These are phyloP conservation scores for Ophiostoma sp. DNA, from an alignment of 2,329 filamentous ascomycete species.

Conservation along the genomic window DNA sequence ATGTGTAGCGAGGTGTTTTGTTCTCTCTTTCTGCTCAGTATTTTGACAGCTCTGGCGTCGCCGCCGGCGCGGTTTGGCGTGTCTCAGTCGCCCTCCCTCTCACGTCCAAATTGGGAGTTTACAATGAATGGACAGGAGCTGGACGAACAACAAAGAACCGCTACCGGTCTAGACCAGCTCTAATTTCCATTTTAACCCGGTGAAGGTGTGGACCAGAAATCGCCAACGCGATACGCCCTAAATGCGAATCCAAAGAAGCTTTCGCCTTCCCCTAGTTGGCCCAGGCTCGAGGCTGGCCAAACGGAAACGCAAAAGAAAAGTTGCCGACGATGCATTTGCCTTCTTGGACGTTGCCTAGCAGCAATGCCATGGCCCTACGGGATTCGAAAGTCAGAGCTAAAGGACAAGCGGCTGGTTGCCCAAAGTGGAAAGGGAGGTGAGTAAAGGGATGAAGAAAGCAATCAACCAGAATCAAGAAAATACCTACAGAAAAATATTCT, in stretches of 20 bases:
- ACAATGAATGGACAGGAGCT: not conserved
- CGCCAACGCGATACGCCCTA: not conserved
- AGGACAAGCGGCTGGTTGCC: not conserved
- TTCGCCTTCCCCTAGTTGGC: not conserved
- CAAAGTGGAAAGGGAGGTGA: constrained; percentile 2
- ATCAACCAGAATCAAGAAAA: not conserved
- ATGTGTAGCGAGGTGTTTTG: not conserved
- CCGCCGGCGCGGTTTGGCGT: constrained; percentile 1
- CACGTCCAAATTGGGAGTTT: not conserved
- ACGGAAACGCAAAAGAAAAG: not conserved
- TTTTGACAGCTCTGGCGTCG: constrained; percentile 3
- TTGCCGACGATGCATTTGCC: not conserved
- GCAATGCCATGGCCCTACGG: not conserved
- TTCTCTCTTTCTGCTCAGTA: not conserved
- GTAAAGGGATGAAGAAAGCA: constrained; percentile 7
- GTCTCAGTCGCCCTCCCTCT: constrained; percentile 4
- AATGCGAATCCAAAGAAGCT: not conserved
- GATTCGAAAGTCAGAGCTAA: not conserved
- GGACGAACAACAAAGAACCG: not conserved
- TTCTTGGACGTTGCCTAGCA: not conserved
- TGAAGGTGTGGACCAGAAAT: not conserved
- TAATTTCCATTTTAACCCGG: not conserved
- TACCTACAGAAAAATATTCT: not conserved
- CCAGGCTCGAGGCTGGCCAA: not conserved
- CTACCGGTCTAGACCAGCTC: not conserved